These are phyloP conservation scores for Alternaria sp. DNA, from an alignment of 2,329 filamentous ascomycete species.

Conservation along the genomic window DNA sequence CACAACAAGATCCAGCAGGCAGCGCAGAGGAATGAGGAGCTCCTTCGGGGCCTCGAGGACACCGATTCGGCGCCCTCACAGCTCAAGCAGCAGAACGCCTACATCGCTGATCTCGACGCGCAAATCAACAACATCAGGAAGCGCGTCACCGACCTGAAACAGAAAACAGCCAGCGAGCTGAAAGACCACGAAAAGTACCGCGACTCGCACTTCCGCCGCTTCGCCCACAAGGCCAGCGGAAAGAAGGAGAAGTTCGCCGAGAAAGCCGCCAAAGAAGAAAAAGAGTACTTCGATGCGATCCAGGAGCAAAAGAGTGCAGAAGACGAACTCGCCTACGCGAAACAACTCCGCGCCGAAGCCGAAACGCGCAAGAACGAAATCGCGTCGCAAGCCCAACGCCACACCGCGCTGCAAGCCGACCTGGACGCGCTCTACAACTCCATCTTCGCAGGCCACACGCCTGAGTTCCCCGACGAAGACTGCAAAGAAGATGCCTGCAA, in stretches of 20 bases:
- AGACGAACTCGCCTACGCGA: conserved; percentile 35
- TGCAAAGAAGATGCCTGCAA: conserved; percentile 30
- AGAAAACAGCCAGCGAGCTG: conserved; percentile 28
- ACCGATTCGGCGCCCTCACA: conserved; percentile 39
- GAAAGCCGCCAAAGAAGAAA: conserved; percentile 45
- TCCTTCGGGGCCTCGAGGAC: conserved; percentile 36
- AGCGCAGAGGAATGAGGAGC: conserved; percentile 29
- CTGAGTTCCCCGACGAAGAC: conserved; percentile 43
- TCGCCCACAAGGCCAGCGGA: conserved; percentile 41
- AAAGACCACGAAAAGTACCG: conserved; percentile 45
- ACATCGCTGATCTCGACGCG: conserved; percentile 33
- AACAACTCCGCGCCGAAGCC: conserved; percentile 34
- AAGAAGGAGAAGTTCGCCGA: conserved; percentile 35
- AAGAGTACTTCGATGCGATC: conserved; percentile 44
- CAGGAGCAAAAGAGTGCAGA: conserved; percentile 41
- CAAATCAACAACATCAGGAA: conserved; percentile 29
- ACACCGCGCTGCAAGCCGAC: conserved; percentile 30
- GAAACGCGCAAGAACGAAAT: conserved; percentile 22
- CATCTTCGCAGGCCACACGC: conserved; percentile 41
- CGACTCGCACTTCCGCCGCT: conserved; percentile 38
- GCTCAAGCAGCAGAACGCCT: conserved; percentile 38
- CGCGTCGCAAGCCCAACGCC: conserved; percentile 21
- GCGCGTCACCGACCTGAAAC: conserved; percentile 23
- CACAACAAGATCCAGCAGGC: conserved; percentile 36
- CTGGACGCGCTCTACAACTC: conserved; percentile 40